Percentiles rank a stretch among this genome's conserved stretches.
These are phyloP conservation scores for Chrysochromulina tobinii DNA, from an alignment of 78 protist genomes.

Conservation along the genomic window DNA sequence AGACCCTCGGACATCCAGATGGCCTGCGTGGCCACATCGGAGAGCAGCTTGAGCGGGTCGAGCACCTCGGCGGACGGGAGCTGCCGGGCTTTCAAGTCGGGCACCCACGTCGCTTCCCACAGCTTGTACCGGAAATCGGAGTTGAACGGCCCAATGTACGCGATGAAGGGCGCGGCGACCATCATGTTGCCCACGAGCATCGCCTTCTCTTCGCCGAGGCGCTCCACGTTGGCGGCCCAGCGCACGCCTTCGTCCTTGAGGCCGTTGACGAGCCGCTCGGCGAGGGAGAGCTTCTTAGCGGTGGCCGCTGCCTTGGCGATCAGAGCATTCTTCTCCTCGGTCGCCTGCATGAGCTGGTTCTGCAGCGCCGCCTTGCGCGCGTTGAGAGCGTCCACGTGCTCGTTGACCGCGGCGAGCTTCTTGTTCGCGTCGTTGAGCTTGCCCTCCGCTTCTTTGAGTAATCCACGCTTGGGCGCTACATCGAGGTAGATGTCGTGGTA, in stretches of 20 bases:
- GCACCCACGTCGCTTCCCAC: not conserved
- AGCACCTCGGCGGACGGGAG: slow-evolving; percentile 25
- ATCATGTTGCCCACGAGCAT: slow-evolving; percentile 73
- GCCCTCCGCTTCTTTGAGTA: slow-evolving; percentile 53
- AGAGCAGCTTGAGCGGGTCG: slow-evolving; percentile 28
- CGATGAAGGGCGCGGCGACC: slow-evolving; percentile 67
- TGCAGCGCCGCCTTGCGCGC: slow-evolving; percentile 58
- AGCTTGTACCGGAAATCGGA: slow-evolving; percentile 38
- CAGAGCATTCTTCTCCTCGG: slow-evolving; percentile 47
- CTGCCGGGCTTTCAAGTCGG: not conserved
- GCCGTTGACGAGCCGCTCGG: slow-evolving; percentile 72
- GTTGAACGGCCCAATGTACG: slow-evolving; percentile 78
- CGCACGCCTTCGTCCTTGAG: slow-evolving; percentile 65
- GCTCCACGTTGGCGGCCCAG: slow-evolving; percentile 53
- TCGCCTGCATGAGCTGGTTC: slow-evolving; percentile 48
- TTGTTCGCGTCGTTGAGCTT: slow-evolving; percentile 28
- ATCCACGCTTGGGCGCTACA: slow-evolving; percentile 65
- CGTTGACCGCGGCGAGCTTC: slow-evolving; percentile 33
- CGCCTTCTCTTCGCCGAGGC: slow-evolving; percentile 15
- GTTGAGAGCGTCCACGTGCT: slow-evolving; percentile 27
- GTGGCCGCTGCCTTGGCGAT: slow-evolving; percentile 55
- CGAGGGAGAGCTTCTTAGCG: slow-evolving; percentile 50
- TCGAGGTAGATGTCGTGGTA: slow-evolving; percentile 61
- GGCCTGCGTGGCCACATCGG: slow-evolving; percentile 65
- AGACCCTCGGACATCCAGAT: slow-evolving; percentile 85